Evolutionary conservation across 495 filamentous ascomycete species (phyloP).

Genomic region (Neurospora sp.): DNA sequence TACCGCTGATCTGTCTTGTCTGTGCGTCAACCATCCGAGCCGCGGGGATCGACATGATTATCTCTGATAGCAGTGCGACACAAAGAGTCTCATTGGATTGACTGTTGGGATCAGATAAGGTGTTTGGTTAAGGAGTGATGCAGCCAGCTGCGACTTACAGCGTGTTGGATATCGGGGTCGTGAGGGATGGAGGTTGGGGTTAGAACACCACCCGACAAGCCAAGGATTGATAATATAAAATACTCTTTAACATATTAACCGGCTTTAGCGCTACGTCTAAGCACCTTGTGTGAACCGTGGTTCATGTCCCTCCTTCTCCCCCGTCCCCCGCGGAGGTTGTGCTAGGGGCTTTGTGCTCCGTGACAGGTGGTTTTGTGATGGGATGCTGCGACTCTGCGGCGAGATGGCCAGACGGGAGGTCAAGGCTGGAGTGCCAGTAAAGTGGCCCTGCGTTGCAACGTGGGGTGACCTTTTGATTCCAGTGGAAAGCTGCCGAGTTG

Average conservation of each 20-base stretch:
- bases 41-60: background rate
- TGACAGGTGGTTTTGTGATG: background rate
- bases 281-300: background rate
- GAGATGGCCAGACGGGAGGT: background rate
- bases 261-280: background rate
- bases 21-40: background rate
- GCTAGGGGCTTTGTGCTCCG: background rate
- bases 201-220: background rate
- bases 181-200: background rate
- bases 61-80: background rate
- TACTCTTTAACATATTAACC: background rate
- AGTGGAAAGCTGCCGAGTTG: background rate
- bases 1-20: background rate
- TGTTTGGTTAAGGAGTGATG: background rate
- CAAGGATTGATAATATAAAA: background rate
- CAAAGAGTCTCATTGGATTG: background rate
- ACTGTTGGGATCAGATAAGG: background rate
- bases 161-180: background rate
- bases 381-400: background rate
- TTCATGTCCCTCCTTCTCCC: background rate
- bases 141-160: background rate
- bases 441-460: background rate
- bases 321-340: background rate
- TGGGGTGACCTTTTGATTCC: background rate
- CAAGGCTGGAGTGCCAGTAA: background rate